Percentiles rank a stretch among this genome's conserved stretches.
Evolutionary conservation across 176 grass and related monocot species (phyloP).

Genomic region (Panicum miliaceum): DNA sequence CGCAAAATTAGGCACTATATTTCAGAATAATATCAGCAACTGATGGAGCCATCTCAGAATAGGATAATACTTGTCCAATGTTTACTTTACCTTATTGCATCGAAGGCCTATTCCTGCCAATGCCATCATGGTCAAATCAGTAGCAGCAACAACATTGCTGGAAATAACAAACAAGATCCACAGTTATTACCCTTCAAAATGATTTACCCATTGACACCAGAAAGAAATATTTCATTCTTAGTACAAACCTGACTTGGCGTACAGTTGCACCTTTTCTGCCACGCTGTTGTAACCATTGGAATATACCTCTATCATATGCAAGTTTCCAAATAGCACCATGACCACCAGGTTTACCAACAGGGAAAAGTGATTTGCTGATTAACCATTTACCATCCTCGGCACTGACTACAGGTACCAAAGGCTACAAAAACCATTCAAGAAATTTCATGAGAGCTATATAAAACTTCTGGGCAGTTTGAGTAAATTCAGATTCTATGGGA

Average conservation of each 20-base stretch:
- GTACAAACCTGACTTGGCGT: slow-evolving; percentile 90
- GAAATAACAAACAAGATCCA: slow-evolving; percentile 38
- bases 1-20: slow-evolving; percentile 29
- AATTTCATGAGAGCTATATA: slow-evolving; percentile 29
- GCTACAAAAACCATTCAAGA: slow-evolving; percentile 53
- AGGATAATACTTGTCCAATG: neutral
- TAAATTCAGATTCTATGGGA: neutral
- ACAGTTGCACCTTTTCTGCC: slow-evolving; percentile 95
- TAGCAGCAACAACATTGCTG: slow-evolving; percentile 98
- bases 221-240: neutral
- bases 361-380: slow-evolving; percentile 64
- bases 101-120: slow-evolving; percentile 86
- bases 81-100: slow-evolving; percentile 71
- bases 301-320: slow-evolving; percentile 82
- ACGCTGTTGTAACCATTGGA: slow-evolving; percentile 73
- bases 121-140: slow-evolving; percentile 93
- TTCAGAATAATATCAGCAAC: neutral
- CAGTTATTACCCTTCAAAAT: slow-evolving; percentile 32
- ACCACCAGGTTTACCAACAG: slow-evolving; percentile 92
- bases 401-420: slow-evolving; percentile 91
- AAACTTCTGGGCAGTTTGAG: neutral
- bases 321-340: slow-evolving; percentile 99
- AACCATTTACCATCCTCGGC: slow-evolving; percentile 90
- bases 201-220: neutral
- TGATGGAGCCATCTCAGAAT: neutral